These are phyloP conservation scores for Arthroderma sp. DNA, from an alignment of 2,329 filamentous ascomycete genomes.

Conservation along the genomic window DNA sequence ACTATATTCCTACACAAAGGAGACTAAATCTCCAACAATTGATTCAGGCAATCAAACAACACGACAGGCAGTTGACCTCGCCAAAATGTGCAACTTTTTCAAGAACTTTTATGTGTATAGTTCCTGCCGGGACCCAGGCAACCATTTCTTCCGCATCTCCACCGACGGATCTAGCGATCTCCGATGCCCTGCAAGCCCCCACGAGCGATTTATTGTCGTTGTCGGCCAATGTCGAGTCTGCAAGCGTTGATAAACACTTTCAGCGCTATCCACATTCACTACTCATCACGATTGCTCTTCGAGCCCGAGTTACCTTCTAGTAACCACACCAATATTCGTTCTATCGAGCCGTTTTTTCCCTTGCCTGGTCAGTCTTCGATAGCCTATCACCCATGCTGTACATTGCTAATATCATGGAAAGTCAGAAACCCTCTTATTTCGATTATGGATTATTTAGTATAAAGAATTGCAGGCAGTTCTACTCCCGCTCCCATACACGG, in stretches of 20 bases:
- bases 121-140: slow-evolving; percentile 54
- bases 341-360: background rate
- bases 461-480: slow-evolving; percentile 7
- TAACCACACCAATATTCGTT: background rate
- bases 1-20: background rate
- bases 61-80: slow-evolving; percentile 7
- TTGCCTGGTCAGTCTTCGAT: background rate
- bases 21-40: background rate
- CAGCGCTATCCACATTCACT: background rate
- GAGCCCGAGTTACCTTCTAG: background rate
- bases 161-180: slow-evolving; percentile 52
- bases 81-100: slow-evolving; percentile 48
- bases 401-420: background rate
- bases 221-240: slow-evolving; percentile 52
- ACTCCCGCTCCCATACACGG: background rate
- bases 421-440: background rate
- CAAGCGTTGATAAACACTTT: slow-evolving; percentile 17
- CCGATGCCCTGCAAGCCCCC: slow-evolving; percentile 52
- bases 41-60: background rate
- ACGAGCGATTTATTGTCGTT: slow-evolving; percentile 62
- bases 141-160: slow-evolving; percentile 59
- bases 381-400: background rate
- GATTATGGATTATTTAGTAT: background rate
- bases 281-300: background rate
- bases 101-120: slow-evolving; percentile 71